Conservation (phyloP, 2,329 filamentous ascomycete species). For the Venturia asperata region DNA sequence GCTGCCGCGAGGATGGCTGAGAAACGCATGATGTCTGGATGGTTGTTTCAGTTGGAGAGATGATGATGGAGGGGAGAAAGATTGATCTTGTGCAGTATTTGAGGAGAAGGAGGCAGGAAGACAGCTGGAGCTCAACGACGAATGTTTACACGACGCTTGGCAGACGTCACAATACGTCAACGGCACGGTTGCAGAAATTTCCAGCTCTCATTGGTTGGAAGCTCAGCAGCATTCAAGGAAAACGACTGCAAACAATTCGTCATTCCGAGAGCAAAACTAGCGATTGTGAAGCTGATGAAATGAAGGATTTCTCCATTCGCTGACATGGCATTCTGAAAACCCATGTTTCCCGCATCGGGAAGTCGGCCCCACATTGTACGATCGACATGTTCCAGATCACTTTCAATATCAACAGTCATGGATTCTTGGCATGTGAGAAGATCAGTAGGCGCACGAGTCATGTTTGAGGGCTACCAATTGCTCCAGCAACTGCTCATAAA, state of each 20-base stretch:
- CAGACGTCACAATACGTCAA: conserved; percentile 6
- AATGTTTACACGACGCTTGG: conserved; percentile 1
- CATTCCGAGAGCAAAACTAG: background rate
- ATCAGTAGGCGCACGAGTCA: background rate
- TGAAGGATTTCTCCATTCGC: background rate
- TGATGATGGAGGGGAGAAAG: background rate
- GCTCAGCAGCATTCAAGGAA: background rate
- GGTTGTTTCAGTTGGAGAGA: background rate
- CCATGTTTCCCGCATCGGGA: background rate
- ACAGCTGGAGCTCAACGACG: background rate
- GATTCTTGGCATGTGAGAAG: background rate
- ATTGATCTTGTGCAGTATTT: background rate
- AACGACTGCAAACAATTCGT: background rate
- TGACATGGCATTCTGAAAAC: background rate
- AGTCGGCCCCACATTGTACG: background rate
- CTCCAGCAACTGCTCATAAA: too few relatives aligned
- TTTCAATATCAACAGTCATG: background rate
- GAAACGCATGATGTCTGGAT: conserved; percentile 62
- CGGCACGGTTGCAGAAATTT: background rate
- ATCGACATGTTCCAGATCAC: background rate
- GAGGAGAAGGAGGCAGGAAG: background rate
- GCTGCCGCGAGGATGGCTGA: conserved; percentile 62
- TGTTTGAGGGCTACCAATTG: too few relatives aligned
- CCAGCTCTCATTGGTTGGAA: background rate
- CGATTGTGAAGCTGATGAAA: background rate